Percentiles rank a stretch among this genome's conserved stretches.
Evolutionary conservation across 495 filamentous ascomycete genomes (phyloP).

Genomic region (Geopyxis carbonaria): DNA sequence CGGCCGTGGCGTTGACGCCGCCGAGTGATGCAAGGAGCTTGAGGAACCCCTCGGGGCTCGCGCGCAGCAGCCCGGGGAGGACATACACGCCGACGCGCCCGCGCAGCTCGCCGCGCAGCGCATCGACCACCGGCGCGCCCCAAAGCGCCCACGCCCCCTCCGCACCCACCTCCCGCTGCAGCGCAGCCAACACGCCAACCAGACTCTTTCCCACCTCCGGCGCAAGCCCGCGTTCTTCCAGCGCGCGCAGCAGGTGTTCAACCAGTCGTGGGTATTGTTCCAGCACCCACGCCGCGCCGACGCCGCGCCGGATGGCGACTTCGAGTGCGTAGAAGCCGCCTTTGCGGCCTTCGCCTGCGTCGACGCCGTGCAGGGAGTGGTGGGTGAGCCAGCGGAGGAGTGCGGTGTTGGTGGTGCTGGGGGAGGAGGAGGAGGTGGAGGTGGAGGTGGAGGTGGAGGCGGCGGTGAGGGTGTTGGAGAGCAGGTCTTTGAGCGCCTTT

Average conservation of each 20-base stretch:
- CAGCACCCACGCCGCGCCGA: slow-evolving; percentile 7
- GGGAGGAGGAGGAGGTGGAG: slow-evolving; percentile 1
- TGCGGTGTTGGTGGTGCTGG: not conserved
- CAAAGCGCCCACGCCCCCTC: slow-evolving; percentile 6
- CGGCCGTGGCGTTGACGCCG: slow-evolving; percentile 29
- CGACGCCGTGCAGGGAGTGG: slow-evolving; percentile 1
- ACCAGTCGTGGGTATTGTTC: slow-evolving; percentile 1
- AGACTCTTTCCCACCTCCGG: slow-evolving; percentile 20
- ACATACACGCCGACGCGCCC: slow-evolving; percentile 55
- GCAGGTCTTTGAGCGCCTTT: slow-evolving; percentile 22
- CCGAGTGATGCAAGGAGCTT: slow-evolving; percentile 37
- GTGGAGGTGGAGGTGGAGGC: not conserved
- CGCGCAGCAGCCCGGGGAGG: slow-evolving; percentile 52
- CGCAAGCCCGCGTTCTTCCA: slow-evolving; percentile 15
- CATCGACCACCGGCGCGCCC: slow-evolving; percentile 8
- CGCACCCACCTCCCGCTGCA: slow-evolving; percentile 7
- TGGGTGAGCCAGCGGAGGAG: slow-evolving; percentile 3
- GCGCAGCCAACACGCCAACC: slow-evolving; percentile 7
- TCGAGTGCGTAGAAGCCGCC: slow-evolving; percentile 19
- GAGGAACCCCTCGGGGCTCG: slow-evolving; percentile 36
- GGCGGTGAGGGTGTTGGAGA: slow-evolving; percentile 10
- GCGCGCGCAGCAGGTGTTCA: slow-evolving; percentile 8
- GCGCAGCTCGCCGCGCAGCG: slow-evolving; percentile 9
- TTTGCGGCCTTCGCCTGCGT: slow-evolving; percentile 6
- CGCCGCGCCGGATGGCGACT: slow-evolving; percentile 8